These are phyloP conservation scores for Talaromyces sp. DNA, from an alignment of 2,329 filamentous ascomycete species.

Conservation along the genomic window DNA sequence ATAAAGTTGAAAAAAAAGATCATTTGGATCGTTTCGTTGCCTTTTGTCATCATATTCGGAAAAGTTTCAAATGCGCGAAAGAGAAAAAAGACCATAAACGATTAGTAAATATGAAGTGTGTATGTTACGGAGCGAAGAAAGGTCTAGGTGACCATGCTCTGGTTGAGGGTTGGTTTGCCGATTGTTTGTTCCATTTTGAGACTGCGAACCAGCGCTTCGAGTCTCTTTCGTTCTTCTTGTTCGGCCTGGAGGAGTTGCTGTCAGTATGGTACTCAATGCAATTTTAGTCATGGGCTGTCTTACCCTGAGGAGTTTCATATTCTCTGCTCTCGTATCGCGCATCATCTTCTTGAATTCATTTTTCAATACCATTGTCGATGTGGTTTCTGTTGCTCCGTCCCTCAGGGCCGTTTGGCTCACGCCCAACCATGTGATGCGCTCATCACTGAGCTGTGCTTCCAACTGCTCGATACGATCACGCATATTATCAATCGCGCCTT, in stretches of 20 bases:
- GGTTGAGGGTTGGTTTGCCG: slow-evolving; percentile 34
- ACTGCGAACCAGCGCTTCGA: slow-evolving; percentile 61
- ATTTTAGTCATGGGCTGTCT: slow-evolving; percentile 30
- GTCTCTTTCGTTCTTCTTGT: slow-evolving; percentile 65
- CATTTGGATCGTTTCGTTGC: slow-evolving; percentile 2
- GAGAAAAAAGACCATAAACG: neutral
- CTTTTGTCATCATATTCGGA: neutral
- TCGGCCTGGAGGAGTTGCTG: slow-evolving; percentile 51
- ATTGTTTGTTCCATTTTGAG: slow-evolving; percentile 42
- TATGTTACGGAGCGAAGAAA: neutral
- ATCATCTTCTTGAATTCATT: slow-evolving; percentile 81
- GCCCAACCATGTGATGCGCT: slow-evolving; percentile 64
- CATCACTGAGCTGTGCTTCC: slow-evolving; percentile 63
- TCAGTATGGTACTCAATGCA: slow-evolving; percentile 3
- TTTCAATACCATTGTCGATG: slow-evolving; percentile 65
- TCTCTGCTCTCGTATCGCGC: slow-evolving; percentile 66
- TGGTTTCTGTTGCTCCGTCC: slow-evolving; percentile 51
- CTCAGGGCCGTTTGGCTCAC: slow-evolving; percentile 49
- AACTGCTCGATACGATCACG: slow-evolving; percentile 62
- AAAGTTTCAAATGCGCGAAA: neutral
- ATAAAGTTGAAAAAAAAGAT: neutral
- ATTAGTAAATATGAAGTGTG: neutral
- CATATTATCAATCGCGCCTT: slow-evolving; percentile 61
- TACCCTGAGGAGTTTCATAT: slow-evolving; percentile 62
- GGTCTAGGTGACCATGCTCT: slow-evolving; percentile 32